Evolutionary conservation across 345 rosid genomes (phyloP).

Genomic region (Citrus mangshanensis): DNA sequence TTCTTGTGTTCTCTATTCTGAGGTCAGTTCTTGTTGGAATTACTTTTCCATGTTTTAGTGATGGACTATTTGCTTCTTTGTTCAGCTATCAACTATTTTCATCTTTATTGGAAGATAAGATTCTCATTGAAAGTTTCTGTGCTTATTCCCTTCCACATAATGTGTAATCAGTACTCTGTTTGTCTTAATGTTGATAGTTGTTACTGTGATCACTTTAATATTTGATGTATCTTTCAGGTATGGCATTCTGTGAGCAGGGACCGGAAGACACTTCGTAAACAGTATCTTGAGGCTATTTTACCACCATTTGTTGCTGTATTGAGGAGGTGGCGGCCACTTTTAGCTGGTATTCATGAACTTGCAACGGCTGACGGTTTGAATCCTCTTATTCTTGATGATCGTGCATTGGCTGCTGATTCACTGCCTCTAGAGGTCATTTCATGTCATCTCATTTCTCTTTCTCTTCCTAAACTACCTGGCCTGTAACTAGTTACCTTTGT

Average conservation of each 20-base stretch:
- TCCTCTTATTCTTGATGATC: constrained; percentile 94
- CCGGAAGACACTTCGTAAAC: constrained; percentile 81
- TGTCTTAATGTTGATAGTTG: constrained; percentile 9
- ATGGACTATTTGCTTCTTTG: neutral
- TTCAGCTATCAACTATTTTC: constrained; percentile 19
- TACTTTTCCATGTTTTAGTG: constrained; percentile 8
- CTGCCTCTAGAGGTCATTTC: constrained; percentile 79
- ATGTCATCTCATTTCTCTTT: constrained; percentile 15
- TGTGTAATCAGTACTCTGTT: constrained; percentile 11
- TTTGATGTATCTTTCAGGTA: constrained; percentile 48
- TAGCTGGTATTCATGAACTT: constrained; percentile 98
- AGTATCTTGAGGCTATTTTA: constrained; percentile 85
- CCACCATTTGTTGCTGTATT: constrained; percentile 97
- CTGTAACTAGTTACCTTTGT: constrained; percentile 6
- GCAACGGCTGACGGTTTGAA: constrained; percentile 94
- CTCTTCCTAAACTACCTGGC: constrained; percentile 9
- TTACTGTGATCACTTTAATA: constrained; percentile 13
- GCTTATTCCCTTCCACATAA: constrained; percentile 5
- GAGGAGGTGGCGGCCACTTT: constrained; percentile 97
- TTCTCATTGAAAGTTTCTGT: neutral
- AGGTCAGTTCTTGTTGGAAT: constrained; percentile 64
- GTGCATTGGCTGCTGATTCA: constrained; percentile 90
- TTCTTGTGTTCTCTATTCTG: constrained; percentile 93
- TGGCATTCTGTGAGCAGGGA: constrained; percentile 97
- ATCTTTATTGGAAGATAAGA: constrained; percentile 12